phyloP scores from a whole-genome alignment of 352 stramenopile genomes.

The Pythium aristosporum region DNA sequence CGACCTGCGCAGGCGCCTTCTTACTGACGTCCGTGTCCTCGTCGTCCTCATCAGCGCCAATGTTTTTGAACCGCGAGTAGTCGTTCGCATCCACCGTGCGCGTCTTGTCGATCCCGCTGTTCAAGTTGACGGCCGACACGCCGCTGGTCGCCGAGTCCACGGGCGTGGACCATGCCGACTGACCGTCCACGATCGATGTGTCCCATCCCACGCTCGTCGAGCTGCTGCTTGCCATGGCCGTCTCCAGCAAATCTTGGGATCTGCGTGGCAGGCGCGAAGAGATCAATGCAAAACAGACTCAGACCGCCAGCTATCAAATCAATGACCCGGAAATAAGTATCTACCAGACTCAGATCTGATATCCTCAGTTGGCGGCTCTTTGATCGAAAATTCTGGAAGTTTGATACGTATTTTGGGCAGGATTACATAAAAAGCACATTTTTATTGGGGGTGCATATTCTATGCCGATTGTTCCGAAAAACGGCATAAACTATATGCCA shows the following conservation, averaged over 20 bases:
- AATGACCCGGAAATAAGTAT: neutral
- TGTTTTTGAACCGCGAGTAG: slow-evolving; percentile 86
- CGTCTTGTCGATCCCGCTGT: slow-evolving; percentile 58
- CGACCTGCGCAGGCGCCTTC: slow-evolving; percentile 7
- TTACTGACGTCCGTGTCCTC: slow-evolving; percentile 5
- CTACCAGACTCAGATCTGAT: neutral
- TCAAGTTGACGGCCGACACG: slow-evolving; percentile 30
- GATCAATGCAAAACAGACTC: neutral
- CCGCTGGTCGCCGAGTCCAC: neutral
- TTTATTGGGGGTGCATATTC: too few species aligned
- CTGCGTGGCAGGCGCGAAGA: too few species aligned
- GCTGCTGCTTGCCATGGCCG: slow-evolving; percentile 1
- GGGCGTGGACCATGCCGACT: slow-evolving; percentile 27
- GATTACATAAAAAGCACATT: neutral
- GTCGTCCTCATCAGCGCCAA: slow-evolving; percentile 50
- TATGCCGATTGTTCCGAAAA: too few species aligned
- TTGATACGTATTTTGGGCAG: neutral
- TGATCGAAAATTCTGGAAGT: slow-evolving; percentile 18
- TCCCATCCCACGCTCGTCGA: slow-evolving; percentile 52
- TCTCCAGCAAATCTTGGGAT: neutral
- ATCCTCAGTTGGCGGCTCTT: neutral
- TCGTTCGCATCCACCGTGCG: slow-evolving; percentile 79
- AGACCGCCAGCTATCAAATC: neutral
- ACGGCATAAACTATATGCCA: too few species aligned
- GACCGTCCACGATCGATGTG: slow-evolving; percentile 30